Conservation (phyloP, 1,284 basidiomycete genomes). For the Ustilago vetiveriae region DNA sequence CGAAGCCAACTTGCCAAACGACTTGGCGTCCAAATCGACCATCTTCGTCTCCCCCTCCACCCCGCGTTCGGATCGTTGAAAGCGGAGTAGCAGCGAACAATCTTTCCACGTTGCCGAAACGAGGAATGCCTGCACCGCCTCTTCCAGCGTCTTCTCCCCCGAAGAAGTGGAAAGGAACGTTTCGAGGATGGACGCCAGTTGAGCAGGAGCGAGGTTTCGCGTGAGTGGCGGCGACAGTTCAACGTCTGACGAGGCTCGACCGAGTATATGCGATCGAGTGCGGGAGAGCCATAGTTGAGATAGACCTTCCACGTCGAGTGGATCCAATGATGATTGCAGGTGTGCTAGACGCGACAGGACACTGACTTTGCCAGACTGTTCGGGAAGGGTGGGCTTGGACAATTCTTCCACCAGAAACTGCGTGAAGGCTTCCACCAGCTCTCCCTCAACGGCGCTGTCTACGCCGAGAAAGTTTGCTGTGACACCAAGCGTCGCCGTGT, state of each 20-base stretch:
- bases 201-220: constrained; percentile 1
- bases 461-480: constrained; percentile 12
- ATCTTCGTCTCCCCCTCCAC: constrained; percentile 14
- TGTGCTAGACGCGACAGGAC: constrained; percentile 73
- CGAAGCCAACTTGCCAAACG: constrained; percentile 74
- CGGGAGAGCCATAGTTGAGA: constrained; percentile 43
- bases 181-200: constrained; percentile 9
- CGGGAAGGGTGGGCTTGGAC: not conserved
- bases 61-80: constrained; percentile 18
- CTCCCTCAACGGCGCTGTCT: not conserved
- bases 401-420: constrained; percentile 16
- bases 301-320: constrained; percentile 83
- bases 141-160: constrained; percentile 3
- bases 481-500: not conserved
- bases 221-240: constrained; percentile 6
- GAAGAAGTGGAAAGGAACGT: not conserved
- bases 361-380: not conserved
- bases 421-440: not conserved
- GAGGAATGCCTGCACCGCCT: constrained; percentile 71
- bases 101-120: constrained; percentile 96
- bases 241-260: not conserved
- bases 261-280: constrained; percentile 25
- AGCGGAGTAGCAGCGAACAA: constrained; percentile 82
- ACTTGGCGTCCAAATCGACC: constrained; percentile 86
- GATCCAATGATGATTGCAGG: constrained; percentile 81